A percentile compares a stretch with the other conserved stretches of the same genome.
Evolutionary conservation across 805 yeast species (phyloP).

Genomic region (Torulaspora franciscae): DNA sequence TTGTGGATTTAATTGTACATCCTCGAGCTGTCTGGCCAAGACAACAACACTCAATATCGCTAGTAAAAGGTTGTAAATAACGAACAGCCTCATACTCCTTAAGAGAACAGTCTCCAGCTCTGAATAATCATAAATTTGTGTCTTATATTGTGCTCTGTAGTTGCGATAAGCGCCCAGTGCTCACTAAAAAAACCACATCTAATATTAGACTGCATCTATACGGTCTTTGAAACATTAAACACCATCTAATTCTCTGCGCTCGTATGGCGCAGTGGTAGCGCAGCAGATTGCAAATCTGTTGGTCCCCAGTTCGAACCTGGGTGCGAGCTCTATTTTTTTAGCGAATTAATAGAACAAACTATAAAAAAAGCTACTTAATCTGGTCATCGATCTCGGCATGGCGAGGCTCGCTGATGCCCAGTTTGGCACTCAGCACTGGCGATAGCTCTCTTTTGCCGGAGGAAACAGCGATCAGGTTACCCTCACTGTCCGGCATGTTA

Average conservation of each 20-base stretch:
- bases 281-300: slow-evolving; percentile 98
- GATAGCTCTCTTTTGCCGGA: slow-evolving; percentile 28
- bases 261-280: slow-evolving; percentile 97
- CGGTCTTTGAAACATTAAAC: too few relatives aligned
- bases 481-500: slow-evolving; percentile 27
- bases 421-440: slow-evolving; percentile 23
- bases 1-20: neutral
- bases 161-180: too few relatives aligned
- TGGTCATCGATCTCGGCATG: slow-evolving; percentile 18
- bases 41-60: neutral
- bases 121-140: too few relatives aligned
- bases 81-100: neutral
- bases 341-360: neutral
- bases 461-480: slow-evolving; percentile 26
- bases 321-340: slow-evolving; percentile 61
- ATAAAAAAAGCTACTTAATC: slow-evolving; percentile 5
- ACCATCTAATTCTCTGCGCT: slow-evolving; percentile 34
- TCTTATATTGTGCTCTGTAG: too few relatives aligned
- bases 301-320: slow-evolving; percentile 97
- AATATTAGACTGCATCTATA: too few relatives aligned
- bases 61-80: neutral
- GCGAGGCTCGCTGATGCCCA: slow-evolving; percentile 16
- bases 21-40: neutral
- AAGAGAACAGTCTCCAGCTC: too few relatives aligned
- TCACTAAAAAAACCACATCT: too few relatives aligned